Evolutionary conservation across 306 rosid species (phyloP), one percentile per base, ranked within the genome.

Genomic region (Arachis hypogaea): DNA sequence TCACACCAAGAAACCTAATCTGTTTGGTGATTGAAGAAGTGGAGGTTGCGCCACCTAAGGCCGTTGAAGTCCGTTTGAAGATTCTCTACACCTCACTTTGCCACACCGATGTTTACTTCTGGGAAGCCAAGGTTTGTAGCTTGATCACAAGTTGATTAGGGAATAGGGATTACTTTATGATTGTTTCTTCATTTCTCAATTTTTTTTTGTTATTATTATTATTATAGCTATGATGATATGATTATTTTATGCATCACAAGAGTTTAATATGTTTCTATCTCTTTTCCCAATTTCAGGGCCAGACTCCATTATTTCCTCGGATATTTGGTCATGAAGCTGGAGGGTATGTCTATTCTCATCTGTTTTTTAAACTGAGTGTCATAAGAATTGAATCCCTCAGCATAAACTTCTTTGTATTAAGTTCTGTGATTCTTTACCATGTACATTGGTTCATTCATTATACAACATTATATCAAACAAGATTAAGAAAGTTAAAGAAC

Each of bases 321-420:
- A 91, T 93, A 59, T 89, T 86, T 60, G 98, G 98, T 73, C 98
- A 93, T 78, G 98, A 93, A 75, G 97, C 96, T 63, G 93, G 97
- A 82, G 98, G 97, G 97, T 90, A 85, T 58, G 84, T 49, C 77
- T 22, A 22, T 22, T 44, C 72, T 42, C 41, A 1, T 1, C 28
- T 22, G 28, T 22, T 22, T 22, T 22, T 22, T 22, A 22, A 22
- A 22, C 28, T 22, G 14, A 14, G 28, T 22, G 28, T 22, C 28
- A 22, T 22, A 22, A 22, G 28, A 22, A 22, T 22, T 22, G 28
- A 22, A 22, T 22, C 28, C 28, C 28, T 49, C 6, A 1, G 52
- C 60, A 43, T 22, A 11, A 4, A 22, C 42, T 62, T 0, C 7
- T 16, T 33, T 63, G 12, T 9, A 7, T 49, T 10, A 49, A 59